phyloP scores from a whole-genome alignment of 108 stramenopile species.

The Pseudonitzschia multiseries region DNA sequence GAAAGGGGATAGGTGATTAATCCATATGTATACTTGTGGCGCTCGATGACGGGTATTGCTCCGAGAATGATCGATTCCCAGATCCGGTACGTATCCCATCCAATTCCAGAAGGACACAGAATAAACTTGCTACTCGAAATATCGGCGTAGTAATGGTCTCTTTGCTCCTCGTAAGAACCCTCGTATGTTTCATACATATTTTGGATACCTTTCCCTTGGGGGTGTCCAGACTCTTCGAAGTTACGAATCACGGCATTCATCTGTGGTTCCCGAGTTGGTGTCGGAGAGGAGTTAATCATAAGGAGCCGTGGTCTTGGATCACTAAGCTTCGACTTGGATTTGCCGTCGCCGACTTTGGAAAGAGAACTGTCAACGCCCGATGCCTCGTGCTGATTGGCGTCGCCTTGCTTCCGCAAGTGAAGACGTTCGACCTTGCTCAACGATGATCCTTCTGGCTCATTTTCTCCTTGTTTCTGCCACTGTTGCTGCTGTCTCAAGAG shows the following conservation, averaged over 20 bases:
- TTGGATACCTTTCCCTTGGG: constrained; percentile 12
- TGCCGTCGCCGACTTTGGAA: neutral
- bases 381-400: neutral
- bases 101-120: constrained; percentile 52
- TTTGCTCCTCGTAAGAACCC: constrained; percentile 15
- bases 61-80: constrained; percentile 49
- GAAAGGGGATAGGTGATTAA: neutral
- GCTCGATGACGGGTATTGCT: constrained; percentile 52
- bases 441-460: neutral
- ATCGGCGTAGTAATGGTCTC: constrained; percentile 23
- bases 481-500: neutral
- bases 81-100: constrained; percentile 55
- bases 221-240: constrained; percentile 22
- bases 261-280: constrained; percentile 20
- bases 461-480: neutral
- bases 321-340: neutral
- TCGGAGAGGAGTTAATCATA: constrained; percentile 36
- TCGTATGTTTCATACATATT: constrained; percentile 31
- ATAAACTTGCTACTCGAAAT: constrained; percentile 45
- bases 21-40: constrained; percentile 21
- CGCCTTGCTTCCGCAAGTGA: neutral
- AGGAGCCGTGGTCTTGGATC: constrained; percentile 34
- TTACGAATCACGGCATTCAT: constrained; percentile 42
- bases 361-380: neutral
- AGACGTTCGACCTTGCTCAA: neutral